Base-by-base conservation (phyloP, 225 moss, liverwort and hornwort genomes). In the Antitrichia curtipendula region DNA sequence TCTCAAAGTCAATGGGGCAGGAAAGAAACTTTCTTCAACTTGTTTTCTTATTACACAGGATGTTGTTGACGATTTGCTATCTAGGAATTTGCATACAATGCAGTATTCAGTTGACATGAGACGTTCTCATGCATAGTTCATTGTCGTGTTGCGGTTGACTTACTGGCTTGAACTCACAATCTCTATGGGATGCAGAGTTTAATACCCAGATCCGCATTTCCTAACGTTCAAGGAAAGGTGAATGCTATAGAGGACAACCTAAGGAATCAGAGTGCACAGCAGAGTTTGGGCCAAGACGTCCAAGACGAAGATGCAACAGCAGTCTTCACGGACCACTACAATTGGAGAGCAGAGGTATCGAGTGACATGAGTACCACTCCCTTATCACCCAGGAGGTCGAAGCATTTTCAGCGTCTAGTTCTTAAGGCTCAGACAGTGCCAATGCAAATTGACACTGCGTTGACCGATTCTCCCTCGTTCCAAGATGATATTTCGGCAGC, bases 301-400 rank as follows among this genome's bases (percentile, higher is more conserved):
- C 87, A 82, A 90, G 89, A 90, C 63, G 88, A 85, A 75, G 94
- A 92, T 57, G 70, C 61, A 19, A 88, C 89, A 71, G 89, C 79
- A 62, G 91, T 79, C 52, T 72, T 71, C 76, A 83, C 76, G 70
- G 80, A 34, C 56, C 88, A 89, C 71, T 76, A 84, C 52, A 86
- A 90, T 43, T 91, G 92, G 92, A 91, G 88, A 91, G 92, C 87
- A 84, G 92, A 91, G 82, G 88, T 90, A 84, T 91, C 94, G 57
- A 94, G 92, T 91, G 94, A 94, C 88, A 92, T 92, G 94, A 92
- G 92, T 89, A 91, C 92, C 71, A 89, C 91, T 88, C 91, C 92
- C 77, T 86, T 90, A 77, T 90, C 94, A 82, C 86, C 91, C 59
- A 87, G 52, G 72, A 85, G 88, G 65, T 78, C 86, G 49, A 87